Evolutionary conservation across 1,139 yeast species (phyloP).

Genomic region (Taiozyma sp.): DNA sequence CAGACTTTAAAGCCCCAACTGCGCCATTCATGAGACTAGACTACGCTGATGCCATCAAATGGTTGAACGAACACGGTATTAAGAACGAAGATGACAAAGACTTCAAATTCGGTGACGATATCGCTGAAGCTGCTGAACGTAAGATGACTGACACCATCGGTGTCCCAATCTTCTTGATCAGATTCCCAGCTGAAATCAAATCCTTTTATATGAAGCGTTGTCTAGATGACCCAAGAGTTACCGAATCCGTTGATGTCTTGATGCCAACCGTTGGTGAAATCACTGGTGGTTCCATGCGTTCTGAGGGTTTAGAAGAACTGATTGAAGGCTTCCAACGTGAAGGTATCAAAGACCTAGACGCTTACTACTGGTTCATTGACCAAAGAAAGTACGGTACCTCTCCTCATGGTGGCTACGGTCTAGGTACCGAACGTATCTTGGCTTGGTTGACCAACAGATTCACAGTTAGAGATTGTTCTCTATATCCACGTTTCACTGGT

Average conservation of each 20-base stretch:
- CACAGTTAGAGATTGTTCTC: conserved; percentile 96
- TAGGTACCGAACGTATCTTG: conserved; percentile 95
- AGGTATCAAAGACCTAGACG: conserved; percentile 63
- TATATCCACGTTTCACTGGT: conserved; percentile 97
- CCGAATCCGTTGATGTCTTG: conserved; percentile 95
- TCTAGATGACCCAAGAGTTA: conserved; percentile 84
- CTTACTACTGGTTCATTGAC: conserved; percentile 94
- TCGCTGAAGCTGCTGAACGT: conserved; percentile 99
- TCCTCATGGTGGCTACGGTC: conserved; percentile 99
- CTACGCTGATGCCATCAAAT: conserved; percentile 84
- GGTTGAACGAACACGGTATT: conserved; percentile 95
- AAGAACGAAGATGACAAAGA: conserved; percentile 90
- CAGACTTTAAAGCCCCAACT: conserved; percentile 74
- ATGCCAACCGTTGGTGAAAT: conserved; percentile 99
- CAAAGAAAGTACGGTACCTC: conserved; percentile 96
- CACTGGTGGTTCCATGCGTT: conserved; percentile 99
- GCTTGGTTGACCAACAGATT: conserved; percentile 98
- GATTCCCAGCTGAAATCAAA: conserved; percentile 96
- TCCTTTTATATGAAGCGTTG: conserved; percentile 97
- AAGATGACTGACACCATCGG: conserved; percentile 95
- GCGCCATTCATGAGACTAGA: conserved; percentile 89
- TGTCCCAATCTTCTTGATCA: conserved; percentile 82
- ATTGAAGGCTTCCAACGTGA: conserved; percentile 91
- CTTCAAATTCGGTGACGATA: conserved; percentile 97
- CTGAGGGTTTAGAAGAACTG: conserved; percentile 73